Conservation (phyloP, 2,329 filamentous ascomycete genomes). For the Tolypocladium endophyticum region DNA sequence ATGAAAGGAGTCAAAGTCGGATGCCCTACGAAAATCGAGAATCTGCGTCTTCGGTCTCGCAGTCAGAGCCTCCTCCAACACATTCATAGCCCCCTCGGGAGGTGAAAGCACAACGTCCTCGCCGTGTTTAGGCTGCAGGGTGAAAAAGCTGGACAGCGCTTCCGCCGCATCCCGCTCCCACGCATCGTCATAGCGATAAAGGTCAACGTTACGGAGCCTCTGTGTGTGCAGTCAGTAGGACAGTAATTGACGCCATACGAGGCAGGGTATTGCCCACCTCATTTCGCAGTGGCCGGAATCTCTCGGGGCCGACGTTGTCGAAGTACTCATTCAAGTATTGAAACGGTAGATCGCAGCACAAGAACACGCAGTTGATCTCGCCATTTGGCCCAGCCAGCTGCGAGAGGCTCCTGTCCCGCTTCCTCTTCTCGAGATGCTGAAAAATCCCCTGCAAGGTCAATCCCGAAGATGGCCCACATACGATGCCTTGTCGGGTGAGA, state of each 20-base stretch:
- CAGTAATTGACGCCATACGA: not conserved
- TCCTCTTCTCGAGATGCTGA: constrained; percentile 36
- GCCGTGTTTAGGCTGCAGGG: constrained; percentile 12
- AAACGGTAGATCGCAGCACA: constrained; percentile 53
- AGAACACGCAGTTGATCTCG: constrained; percentile 43
- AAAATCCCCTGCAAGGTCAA: constrained; percentile 43
- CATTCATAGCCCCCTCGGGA: constrained; percentile 6
- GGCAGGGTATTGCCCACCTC: constrained; percentile 17
- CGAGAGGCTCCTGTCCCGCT: constrained; percentile 30
- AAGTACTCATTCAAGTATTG: constrained; percentile 52
- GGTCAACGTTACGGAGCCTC: constrained; percentile 37
- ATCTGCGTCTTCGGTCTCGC: constrained; percentile 22
- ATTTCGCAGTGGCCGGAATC: constrained; percentile 36
- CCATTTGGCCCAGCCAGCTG: constrained; percentile 34
- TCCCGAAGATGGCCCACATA: constrained; percentile 51
- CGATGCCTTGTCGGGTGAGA: constrained; percentile 45
- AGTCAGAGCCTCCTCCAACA: constrained; percentile 14
- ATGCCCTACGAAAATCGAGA: constrained; percentile 30
- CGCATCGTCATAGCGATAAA: constrained; percentile 42
- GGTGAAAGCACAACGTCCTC: constrained; percentile 14
- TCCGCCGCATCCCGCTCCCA: constrained; percentile 37
- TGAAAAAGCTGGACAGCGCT: constrained; percentile 25
- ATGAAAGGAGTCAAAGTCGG: constrained; percentile 31
- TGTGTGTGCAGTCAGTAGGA: constrained; percentile 14
- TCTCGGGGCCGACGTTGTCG: constrained; percentile 34